Evolutionary conservation across 495 filamentous ascomycete genomes (phyloP), one percentile per base, ranked within the genome.

Genomic region (Aspergillus biplanus): DNA sequence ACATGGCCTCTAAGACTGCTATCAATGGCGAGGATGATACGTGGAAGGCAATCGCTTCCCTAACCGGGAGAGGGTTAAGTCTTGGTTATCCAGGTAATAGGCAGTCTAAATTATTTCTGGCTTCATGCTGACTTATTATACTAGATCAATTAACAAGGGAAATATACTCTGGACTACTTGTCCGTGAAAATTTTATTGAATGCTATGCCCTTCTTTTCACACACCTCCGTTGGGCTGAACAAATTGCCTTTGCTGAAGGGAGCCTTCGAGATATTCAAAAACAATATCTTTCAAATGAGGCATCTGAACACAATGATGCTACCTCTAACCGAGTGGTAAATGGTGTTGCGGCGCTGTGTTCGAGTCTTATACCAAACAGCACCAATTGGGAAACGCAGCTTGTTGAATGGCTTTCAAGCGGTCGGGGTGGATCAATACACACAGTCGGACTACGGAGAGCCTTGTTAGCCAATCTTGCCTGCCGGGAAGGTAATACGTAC

Each of bases 31-130:
- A 85, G 33, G 78, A 82, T 34, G 72, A 73, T 27, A 72, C 63
- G 2, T 81, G 79, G 78, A 88, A 85, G 62, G 71, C 84, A 35
- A 81, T 84, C 27, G 82, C 86, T 49, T 81, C 86, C 44, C 65
- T 97, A 33, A 79, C 89, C 37, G 81, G 82, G 9, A 90, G 88
- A 66, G 81, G 85, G 1, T 75, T 95, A 44, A 86, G 84, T 33
- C 73, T 97, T 59, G 93, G 92, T 5, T 89, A 94, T 75, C 77
- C 82, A 46, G 89, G 92, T 92, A 82, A 73, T 69, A 12, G 27
- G 18, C 37, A 33, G n/a, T 9, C 31, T 46, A n/a, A 46, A 6
- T 33, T 55, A 5, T 31, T 9, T 59, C 27, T 69, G 8, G 13
- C 7, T 21, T 7, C 4, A 54, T 59, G 18, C 69, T 75, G 52